Conservation (phyloP, 192 early-diverging fungal species). For the Backusella australiensis region DNA sequence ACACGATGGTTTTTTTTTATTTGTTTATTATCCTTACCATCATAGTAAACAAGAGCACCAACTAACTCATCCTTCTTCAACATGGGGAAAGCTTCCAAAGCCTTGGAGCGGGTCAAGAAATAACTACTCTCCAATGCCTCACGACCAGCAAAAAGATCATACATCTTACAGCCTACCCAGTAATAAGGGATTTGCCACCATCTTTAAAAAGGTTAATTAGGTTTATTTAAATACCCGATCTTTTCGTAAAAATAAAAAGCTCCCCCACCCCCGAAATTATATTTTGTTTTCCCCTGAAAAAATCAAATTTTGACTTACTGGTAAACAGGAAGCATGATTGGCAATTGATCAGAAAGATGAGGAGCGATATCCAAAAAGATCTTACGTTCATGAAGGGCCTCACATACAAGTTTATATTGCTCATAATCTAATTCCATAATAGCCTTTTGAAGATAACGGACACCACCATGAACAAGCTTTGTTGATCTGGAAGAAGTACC, state of each 20-base stretch:
- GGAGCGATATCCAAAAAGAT: conserved; percentile 94
- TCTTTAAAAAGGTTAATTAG: conserved; percentile 33
- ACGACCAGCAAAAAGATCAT: conserved; percentile 86
- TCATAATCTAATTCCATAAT: conserved; percentile 92
- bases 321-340: conserved; percentile 94
- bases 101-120: conserved; percentile 79
- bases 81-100: conserved; percentile 96
- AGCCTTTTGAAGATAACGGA: conserved; percentile 96
- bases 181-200: conserved; percentile 98
- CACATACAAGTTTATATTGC: conserved; percentile 93
- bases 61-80: conserved; percentile 82
- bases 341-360: conserved; percentile 87
- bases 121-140: conserved; percentile 81
- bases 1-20: background rate
- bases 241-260: background rate
- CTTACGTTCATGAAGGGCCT: conserved; percentile 93
- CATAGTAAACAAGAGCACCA: conserved; percentile 94
- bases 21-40: conserved; percentile 53
- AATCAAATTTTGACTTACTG: conserved; percentile 46
- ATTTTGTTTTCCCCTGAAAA: background rate
- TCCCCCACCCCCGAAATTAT: background rate
- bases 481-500: conserved; percentile 92
- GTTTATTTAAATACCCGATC: background rate
- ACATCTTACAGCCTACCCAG: conserved; percentile 90
- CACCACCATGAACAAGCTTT: conserved; percentile 96